Conservation (phyloP, 164 flowering plant species). For the Amborella trichopoda region DNA sequence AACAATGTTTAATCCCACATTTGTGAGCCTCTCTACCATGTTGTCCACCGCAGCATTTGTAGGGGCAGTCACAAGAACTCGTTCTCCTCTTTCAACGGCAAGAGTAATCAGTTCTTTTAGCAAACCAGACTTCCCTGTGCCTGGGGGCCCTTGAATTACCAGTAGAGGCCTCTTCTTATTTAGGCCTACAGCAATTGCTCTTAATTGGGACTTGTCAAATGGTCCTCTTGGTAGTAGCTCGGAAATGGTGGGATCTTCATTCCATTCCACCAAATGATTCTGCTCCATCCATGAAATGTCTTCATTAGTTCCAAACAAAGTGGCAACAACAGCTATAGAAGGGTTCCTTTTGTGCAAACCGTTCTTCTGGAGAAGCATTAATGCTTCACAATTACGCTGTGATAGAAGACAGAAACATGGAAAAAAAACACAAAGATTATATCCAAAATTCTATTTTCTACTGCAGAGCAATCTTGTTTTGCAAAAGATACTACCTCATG, state of each 20-base stretch:
- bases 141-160: slow-evolving; percentile 84
- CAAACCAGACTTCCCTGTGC: slow-evolving; percentile 83
- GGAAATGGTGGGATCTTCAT: slow-evolving; percentile 24
- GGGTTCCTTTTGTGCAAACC: slow-evolving; percentile 81
- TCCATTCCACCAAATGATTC: slow-evolving; percentile 47
- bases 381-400: slow-evolving; percentile 90
- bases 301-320: slow-evolving; percentile 71
- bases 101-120: slow-evolving; percentile 56
- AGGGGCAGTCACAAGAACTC: slow-evolving; percentile 89
- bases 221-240: slow-evolving; percentile 16
- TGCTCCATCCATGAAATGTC: slow-evolving; percentile 54
- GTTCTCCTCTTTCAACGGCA: slow-evolving; percentile 72
- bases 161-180: slow-evolving; percentile 70
- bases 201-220: slow-evolving; percentile 57
- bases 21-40: slow-evolving; percentile 80
- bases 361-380: slow-evolving; percentile 87
- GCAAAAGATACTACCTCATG: too few species aligned
- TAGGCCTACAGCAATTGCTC: slow-evolving; percentile 64
- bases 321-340: slow-evolving; percentile 58
- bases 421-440: too few species aligned
- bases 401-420: slow-evolving; percentile 6
- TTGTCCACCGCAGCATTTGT: slow-evolving; percentile 96
- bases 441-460: too few species aligned
- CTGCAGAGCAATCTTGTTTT: too few species aligned
- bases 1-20: slow-evolving; percentile 51